These are phyloP conservation scores for Mycogone perniciosa DNA, from an alignment of 2,329 filamentous ascomycete species.

Conservation along the genomic window DNA sequence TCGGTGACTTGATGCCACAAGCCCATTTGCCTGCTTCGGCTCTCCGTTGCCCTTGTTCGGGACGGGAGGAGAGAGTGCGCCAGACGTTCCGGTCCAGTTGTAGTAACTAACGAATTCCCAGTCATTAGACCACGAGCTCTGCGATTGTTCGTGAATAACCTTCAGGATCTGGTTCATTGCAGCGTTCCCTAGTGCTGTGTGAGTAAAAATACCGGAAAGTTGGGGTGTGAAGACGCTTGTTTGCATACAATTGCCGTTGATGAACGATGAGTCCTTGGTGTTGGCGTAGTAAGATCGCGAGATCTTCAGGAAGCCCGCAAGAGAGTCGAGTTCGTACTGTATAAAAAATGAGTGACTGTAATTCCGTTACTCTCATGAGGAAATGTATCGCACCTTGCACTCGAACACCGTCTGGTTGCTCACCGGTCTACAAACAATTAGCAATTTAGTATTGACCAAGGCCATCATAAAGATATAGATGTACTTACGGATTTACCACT, in stretches of 20 bases:
- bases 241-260: constrained; percentile 32
- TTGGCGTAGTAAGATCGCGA: constrained; percentile 68
- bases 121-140: constrained; percentile 20
- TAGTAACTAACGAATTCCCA: constrained; percentile 24
- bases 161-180: constrained; percentile 38
- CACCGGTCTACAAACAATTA: constrained; percentile 16
- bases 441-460: background rate
- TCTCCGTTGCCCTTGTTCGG: constrained; percentile 69
- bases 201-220: background rate
- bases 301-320: constrained; percentile 79
- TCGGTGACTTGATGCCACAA: constrained; percentile 73
- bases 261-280: constrained; percentile 63
- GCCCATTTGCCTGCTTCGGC: constrained; percentile 67
- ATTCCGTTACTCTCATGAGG: background rate
- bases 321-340: constrained; percentile 85
- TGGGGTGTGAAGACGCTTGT: too few species aligned
- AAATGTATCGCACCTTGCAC: constrained; percentile 19
- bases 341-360: background rate
- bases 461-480: too few species aligned
- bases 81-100: constrained; percentile 24
- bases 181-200: constrained; percentile 58
- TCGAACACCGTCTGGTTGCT: constrained; percentile 22
- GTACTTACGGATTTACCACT: constrained; percentile 20
- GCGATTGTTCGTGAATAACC: constrained; percentile 21
- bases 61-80: constrained; percentile 32